These are phyloP conservation scores for Fusarium falciforme DNA, from an alignment of 2,329 filamentous ascomycete species.

Conservation along the genomic window DNA sequence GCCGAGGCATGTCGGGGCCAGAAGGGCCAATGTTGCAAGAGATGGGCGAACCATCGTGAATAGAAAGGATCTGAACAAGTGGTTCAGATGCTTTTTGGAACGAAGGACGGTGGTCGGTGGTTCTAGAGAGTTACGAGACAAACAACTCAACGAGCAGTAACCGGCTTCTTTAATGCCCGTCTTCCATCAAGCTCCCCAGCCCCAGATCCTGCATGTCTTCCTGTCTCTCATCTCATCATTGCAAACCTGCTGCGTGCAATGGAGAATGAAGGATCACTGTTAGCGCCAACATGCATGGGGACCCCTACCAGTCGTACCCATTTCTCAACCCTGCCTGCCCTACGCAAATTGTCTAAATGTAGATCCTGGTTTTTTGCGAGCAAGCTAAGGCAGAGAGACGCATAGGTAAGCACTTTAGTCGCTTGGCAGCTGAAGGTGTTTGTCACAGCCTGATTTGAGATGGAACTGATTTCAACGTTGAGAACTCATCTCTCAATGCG, in stretches of 20 bases:
- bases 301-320: background rate
- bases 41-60: background rate
- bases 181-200: background rate
- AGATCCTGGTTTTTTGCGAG: background rate
- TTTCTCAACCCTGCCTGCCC: background rate
- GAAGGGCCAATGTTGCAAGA: background rate
- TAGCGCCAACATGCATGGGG: background rate
- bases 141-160: background rate
- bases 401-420: background rate
- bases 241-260: background rate
- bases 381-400: background rate
- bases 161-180: background rate
- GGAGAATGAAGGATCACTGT: background rate
- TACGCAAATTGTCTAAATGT: background rate
- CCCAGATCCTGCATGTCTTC: background rate
- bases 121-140: background rate
- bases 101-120: background rate
- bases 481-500: background rate
- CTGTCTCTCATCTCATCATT: background rate
- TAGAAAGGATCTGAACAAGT: background rate
- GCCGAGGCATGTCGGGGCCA: background rate
- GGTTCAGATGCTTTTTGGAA: background rate
- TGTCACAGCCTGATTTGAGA: background rate
- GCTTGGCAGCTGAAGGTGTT: background rate
- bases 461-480: background rate